Conservation (phyloP, 2,329 filamentous ascomycete genomes). For the Lojkania enalia region DNA sequence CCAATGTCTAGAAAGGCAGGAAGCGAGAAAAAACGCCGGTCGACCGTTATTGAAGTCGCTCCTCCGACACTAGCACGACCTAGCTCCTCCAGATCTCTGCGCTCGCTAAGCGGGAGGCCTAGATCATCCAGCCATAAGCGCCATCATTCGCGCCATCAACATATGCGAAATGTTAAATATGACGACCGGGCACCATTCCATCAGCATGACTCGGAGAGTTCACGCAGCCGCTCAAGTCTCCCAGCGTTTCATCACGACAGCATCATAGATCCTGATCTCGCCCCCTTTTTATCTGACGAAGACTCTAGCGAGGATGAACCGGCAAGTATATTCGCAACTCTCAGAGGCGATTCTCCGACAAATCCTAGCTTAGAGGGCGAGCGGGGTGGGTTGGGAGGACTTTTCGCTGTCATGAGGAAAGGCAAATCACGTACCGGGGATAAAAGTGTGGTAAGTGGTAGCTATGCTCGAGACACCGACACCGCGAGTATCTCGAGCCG, state of each 20-base stretch:
- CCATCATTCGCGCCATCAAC: conserved; percentile 84
- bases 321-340: conserved; percentile 77
- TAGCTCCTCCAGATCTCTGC: conserved; percentile 88
- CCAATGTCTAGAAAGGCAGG: conserved; percentile 67
- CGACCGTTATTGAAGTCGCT: conserved; percentile 88
- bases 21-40: conserved; percentile 80
- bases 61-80: conserved; percentile 75
- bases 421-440: conserved; percentile 73
- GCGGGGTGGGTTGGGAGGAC: conserved; percentile 70
- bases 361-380: conserved; percentile 71
- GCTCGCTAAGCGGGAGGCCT: conserved; percentile 70
- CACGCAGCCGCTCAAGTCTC: conserved; percentile 66
- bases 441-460: conserved; percentile 65
- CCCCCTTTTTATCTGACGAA: conserved; percentile 92
- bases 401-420: conserved; percentile 74
- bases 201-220: conserved; percentile 70
- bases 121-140: conserved; percentile 79
- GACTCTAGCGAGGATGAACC: conserved; percentile 93
- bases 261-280: conserved; percentile 95
- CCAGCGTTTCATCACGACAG: conserved; percentile 98
- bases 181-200: conserved; percentile 90
- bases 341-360: conserved; percentile 65
- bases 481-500: conserved; percentile 67
- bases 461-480: conserved; percentile 67
- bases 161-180: conserved; percentile 74